Conservation (phyloP, 2,329 filamentous ascomycete species). For the Aspergillus costaricaensis region DNA sequence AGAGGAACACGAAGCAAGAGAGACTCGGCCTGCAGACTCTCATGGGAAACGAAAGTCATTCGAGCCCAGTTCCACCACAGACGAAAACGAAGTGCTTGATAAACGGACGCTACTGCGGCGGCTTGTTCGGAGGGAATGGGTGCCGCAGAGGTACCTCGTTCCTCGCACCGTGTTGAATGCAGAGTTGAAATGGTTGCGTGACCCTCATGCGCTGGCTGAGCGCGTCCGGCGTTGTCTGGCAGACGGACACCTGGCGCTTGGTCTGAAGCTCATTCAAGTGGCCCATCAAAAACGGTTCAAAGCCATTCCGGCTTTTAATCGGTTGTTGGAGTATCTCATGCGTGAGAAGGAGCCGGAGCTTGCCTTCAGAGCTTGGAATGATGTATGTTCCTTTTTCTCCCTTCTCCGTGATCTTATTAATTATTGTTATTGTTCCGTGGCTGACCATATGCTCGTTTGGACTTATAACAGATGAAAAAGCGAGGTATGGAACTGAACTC, state of each 20-base stretch:
- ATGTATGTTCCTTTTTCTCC: conserved; percentile 52
- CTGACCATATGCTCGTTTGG: conserved; percentile 9
- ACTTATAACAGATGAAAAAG: conserved; percentile 80
- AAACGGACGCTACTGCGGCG: not conserved
- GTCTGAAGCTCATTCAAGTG: conserved; percentile 66
- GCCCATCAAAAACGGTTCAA: conserved; percentile 64
- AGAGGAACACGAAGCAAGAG: too few species aligned
- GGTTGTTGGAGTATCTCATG: conserved; percentile 73
- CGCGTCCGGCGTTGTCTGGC: conserved; percentile 64
- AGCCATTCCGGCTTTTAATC: conserved; percentile 83
- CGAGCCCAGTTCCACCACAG: too few species aligned
- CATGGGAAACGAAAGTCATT: too few species aligned
- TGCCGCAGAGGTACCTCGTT: not conserved
- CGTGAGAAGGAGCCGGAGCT: conserved; percentile 59
- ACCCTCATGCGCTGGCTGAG: conserved; percentile 72
- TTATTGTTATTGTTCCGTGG: not conserved
- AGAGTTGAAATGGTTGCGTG: conserved; percentile 65
- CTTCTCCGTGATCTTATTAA: too few species aligned
- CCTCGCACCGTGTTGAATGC: conserved; percentile 34
- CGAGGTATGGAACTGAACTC: conserved; percentile 76
- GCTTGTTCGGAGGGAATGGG: not conserved
- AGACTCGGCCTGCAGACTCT: too few species aligned
- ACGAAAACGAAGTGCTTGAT: too few species aligned
- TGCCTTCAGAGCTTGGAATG: conserved; percentile 84
- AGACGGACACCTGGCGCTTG: conserved; percentile 64